phyloP scores from a whole-genome alignment of 2,329 filamentous ascomycete species.

The Cladosporium velox region DNA sequence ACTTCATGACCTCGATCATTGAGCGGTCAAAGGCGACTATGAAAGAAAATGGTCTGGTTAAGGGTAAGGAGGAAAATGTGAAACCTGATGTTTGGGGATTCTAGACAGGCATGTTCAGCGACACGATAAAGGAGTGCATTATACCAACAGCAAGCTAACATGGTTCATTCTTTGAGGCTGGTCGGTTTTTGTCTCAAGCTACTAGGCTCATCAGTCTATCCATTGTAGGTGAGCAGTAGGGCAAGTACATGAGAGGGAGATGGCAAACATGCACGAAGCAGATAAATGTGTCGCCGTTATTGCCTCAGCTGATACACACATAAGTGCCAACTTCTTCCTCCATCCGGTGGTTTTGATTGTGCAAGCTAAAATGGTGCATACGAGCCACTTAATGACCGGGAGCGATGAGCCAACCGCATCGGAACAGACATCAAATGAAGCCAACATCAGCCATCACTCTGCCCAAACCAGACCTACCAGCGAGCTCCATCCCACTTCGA shows the following conservation, averaged over 20 bases:
- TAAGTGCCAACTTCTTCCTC: neutral
- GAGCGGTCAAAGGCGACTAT: conserved; percentile 24
- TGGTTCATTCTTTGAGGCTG: neutral
- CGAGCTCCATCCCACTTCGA: neutral
- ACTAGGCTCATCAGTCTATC: neutral
- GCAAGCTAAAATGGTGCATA: neutral
- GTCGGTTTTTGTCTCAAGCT: neutral
- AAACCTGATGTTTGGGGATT: conserved; percentile 18
- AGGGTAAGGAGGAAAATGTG: conserved; percentile 23
- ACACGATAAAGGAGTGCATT: neutral
- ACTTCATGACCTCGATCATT: conserved; percentile 25
- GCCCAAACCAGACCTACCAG: too few relatives aligned
- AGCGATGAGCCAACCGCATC: neutral
- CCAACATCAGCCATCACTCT: neutral
- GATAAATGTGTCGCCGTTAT: neutral
- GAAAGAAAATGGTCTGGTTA: conserved; percentile 24
- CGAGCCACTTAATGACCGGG: neutral
- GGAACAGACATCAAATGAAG: neutral
- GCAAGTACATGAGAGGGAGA: neutral
- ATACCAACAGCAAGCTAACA: neutral
- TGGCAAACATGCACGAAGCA: neutral
- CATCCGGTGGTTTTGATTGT: neutral
- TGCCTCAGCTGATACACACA: neutral
- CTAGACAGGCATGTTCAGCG: neutral
- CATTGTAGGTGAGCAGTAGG: neutral